Percentiles rank a stretch among this genome's conserved stretches.
Evolutionary conservation across 371 early-diverging fungal species (phyloP).

Genomic region (Syncephalastrum contaminatum): DNA sequence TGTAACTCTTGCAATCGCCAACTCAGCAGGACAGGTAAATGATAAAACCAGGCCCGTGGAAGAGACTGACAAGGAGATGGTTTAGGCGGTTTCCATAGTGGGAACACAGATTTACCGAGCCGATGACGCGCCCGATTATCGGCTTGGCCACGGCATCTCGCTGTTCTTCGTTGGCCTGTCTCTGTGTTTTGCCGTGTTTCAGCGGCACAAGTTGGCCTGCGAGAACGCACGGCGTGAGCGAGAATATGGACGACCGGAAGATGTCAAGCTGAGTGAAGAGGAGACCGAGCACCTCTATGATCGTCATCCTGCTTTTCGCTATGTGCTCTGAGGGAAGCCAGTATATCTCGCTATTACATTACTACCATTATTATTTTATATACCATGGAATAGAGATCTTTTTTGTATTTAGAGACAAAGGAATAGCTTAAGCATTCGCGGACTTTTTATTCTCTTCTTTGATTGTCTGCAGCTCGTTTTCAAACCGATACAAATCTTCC

Average conservation of each 20-base stretch:
- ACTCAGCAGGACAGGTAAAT: slow-evolving; percentile 34
- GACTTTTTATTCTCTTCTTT: slow-evolving; percentile 5
- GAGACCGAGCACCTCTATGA: slow-evolving; percentile 1
- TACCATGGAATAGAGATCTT: no score
- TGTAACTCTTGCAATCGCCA: slow-evolving; percentile 32
- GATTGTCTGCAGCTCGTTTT: no score
- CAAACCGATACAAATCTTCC: no score
- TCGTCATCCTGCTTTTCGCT: slow-evolving; percentile 10
- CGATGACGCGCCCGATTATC: slow-evolving; percentile 30
- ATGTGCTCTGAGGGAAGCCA: neutral
- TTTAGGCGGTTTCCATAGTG: neutral
- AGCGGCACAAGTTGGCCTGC: neutral
- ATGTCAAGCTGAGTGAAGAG: neutral
- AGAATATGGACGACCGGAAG: neutral
- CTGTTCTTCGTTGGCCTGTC: slow-evolving; percentile 6
- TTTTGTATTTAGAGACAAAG: neutral
- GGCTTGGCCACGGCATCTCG: slow-evolving; percentile 10
- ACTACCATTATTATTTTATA: no score
- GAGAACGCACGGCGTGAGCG: slow-evolving; percentile 4
- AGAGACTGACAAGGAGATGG: no score
- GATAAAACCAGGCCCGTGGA: no score
- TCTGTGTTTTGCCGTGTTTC: neutral
- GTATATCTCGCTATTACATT: no score
- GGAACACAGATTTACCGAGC: slow-evolving; percentile 23
- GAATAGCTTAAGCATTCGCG: neutral